Conservation (phyloP, 306 rosid species). For the Cucurbita argyrosperma region DNA sequence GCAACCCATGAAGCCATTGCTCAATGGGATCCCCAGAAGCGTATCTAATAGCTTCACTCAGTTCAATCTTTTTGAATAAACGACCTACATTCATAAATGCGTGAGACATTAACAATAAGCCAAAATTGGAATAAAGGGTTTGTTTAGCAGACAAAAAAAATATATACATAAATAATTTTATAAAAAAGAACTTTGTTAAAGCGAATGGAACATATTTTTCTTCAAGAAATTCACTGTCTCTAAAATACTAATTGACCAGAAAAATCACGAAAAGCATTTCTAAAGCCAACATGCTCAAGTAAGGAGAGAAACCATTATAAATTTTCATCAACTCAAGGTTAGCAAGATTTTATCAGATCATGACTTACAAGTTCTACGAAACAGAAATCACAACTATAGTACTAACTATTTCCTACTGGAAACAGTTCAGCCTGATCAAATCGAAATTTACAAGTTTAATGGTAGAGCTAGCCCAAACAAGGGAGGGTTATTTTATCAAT, state of each 20-base stretch:
- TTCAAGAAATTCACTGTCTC: background rate
- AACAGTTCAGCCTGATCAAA: background rate
- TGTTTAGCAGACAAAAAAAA: background rate
- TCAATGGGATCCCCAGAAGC: slow-evolving; percentile 88
- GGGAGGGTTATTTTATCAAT: background rate
- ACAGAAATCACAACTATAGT: background rate
- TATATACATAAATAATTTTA: no score
- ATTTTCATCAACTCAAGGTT: background rate
- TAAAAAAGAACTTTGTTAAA: background rate
- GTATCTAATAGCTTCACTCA: slow-evolving; percentile 85
- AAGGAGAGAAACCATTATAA: background rate
- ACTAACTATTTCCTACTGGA: background rate
- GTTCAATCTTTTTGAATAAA: slow-evolving; percentile 65
- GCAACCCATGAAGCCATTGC: slow-evolving; percentile 71
- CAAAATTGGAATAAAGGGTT: background rate
- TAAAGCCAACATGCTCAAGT: background rate
- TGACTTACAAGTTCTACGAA: background rate
- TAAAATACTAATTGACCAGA: background rate
- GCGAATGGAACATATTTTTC: background rate
- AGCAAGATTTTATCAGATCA: background rate
- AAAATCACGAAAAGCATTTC: background rate
- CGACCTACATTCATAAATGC: slow-evolving; percentile 36
- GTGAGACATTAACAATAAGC: slow-evolving; percentile 10
- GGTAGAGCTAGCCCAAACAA: background rate
- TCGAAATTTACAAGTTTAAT: background rate